Conservation (phyloP, 495 filamentous ascomycete species). For the Penicillium turbatum region DNA sequence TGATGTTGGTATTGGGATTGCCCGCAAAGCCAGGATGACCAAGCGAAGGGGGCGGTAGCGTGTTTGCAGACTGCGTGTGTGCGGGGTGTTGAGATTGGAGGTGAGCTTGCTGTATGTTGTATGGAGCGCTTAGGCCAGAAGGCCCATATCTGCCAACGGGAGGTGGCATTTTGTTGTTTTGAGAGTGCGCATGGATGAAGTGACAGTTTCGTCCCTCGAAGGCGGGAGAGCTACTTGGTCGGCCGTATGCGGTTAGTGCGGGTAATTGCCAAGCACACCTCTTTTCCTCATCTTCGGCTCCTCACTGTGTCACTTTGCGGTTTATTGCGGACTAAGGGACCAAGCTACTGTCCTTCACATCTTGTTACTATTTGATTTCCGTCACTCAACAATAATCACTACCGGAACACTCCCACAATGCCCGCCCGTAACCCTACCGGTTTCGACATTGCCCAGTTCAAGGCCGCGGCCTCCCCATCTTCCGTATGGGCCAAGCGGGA, state of each 20-base stretch:
- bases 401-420: conserved; percentile 30
- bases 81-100: conserved; percentile 49
- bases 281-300: conserved; percentile 18
- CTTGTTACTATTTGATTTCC: conserved; percentile 5
- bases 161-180: conserved; percentile 29
- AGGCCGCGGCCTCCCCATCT: conserved; percentile 57
- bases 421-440: conserved; percentile 69
- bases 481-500: conserved; percentile 60
- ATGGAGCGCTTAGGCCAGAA: conserved; percentile 48
- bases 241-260: conserved; percentile 36
- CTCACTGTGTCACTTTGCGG: conserved; percentile 15
- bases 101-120: conserved; percentile 48
- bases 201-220: conserved; percentile 24
- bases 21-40: conserved; percentile 56
- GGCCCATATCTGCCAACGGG: conserved; percentile 52
- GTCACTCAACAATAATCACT: conserved; percentile 11
- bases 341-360: conserved; percentile 13
- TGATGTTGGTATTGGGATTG: conserved; percentile 62
- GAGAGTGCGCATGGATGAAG: conserved; percentile 15
- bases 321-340: conserved; percentile 10
- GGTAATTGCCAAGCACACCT: conserved; percentile 25
- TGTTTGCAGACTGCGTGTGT: conserved; percentile 50
- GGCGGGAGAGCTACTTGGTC: conserved; percentile 21
- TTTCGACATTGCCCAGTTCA: conserved; percentile 74
- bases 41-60: conserved; percentile 57